phyloP scores from a whole-genome alignment of 2,329 filamentous ascomycete species.

The Penicillium griseofulvum region DNA sequence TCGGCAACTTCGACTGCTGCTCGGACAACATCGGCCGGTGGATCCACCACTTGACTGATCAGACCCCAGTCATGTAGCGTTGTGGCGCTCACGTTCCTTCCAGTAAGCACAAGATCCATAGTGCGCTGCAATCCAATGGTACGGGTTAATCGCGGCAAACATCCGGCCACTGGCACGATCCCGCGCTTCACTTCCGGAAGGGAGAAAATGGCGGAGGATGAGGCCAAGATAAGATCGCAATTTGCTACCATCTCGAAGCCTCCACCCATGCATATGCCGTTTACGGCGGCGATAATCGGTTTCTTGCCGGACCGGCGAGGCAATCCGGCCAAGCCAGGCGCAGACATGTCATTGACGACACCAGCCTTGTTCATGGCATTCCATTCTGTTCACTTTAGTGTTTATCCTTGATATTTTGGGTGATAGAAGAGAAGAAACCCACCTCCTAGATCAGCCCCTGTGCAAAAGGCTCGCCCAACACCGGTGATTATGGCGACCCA shows the following conservation, averaged over 20 bases:
- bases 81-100: conserved; percentile 57
- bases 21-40: conserved; percentile 27
- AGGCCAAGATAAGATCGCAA: conserved; percentile 61
- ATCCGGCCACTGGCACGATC: conserved; percentile 69
- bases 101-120: conserved; percentile 68
- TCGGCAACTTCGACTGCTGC: conserved; percentile 58
- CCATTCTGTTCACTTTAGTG: conserved; percentile 48
- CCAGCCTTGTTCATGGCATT: conserved; percentile 43
- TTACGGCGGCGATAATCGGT: conserved; percentile 72
- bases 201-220: conserved; percentile 58
- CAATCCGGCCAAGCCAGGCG: conserved; percentile 63
- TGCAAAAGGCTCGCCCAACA: conserved; percentile 63
- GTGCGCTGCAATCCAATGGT: conserved; percentile 68
- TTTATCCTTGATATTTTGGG: background rate
- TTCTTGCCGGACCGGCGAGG: conserved; percentile 68
- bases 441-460: conserved; percentile 65
- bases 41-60: conserved; percentile 63
- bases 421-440: background rate
- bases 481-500: conserved; percentile 65
- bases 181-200: conserved; percentile 71
- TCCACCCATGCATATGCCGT: conserved; percentile 71
- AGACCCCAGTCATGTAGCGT: conserved; percentile 66
- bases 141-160: conserved; percentile 63
- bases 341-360: conserved; percentile 34
- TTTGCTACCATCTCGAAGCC: conserved; percentile 75